Conservation (phyloP, 2,329 filamentous ascomycete genomes). For the Penicillium sp. region DNA sequence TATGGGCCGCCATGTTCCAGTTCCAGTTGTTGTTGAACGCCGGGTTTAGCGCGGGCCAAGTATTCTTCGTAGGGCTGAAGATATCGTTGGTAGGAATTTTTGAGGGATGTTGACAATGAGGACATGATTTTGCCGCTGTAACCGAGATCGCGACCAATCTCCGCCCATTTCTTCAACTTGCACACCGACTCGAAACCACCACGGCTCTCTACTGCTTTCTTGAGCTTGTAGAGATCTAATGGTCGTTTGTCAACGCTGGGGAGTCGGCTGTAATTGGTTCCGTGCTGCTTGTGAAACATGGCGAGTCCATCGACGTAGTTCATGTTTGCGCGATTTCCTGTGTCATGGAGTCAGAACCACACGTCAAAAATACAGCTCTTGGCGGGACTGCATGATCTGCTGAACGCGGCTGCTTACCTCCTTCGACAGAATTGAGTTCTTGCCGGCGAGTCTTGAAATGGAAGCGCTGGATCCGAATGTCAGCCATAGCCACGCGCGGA, state of each 20-base stretch:
- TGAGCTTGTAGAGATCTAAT: slow-evolving; percentile 90
- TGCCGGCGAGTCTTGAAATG: slow-evolving; percentile 96
- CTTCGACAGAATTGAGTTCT: slow-evolving; percentile 96
- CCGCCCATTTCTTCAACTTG: slow-evolving; percentile 98
- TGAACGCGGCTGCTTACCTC: slow-evolving; percentile 63
- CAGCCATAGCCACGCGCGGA: slow-evolving; percentile 21
- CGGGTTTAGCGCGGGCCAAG: slow-evolving; percentile 83
- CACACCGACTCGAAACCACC: slow-evolving; percentile 96
- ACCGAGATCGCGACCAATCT: slow-evolving; percentile 92
- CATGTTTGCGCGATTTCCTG: slow-evolving; percentile 90
- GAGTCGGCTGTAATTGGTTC: slow-evolving; percentile 88
- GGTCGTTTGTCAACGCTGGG: slow-evolving; percentile 98
- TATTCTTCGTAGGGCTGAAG: slow-evolving; percentile 97
- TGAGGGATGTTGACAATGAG: slow-evolving; percentile 92
- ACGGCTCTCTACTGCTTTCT: slow-evolving; percentile 92
- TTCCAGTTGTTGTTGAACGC: slow-evolving; percentile 94
- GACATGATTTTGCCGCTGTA: slow-evolving; percentile 99
- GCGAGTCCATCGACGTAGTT: slow-evolving; percentile 93
- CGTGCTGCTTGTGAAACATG: slow-evolving; percentile 97
- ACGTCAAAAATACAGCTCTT: slow-evolving; percentile 30
- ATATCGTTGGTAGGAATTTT: slow-evolving; percentile 98
- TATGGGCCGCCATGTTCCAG: slow-evolving; percentile 89
- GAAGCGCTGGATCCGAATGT: slow-evolving; percentile 67
- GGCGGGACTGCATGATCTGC: slow-evolving; percentile 25
- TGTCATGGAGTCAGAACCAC: slow-evolving; percentile 42